These are phyloP conservation scores for Acorus calamus DNA, from an alignment of 106 monocot species.

Conservation along the genomic window DNA sequence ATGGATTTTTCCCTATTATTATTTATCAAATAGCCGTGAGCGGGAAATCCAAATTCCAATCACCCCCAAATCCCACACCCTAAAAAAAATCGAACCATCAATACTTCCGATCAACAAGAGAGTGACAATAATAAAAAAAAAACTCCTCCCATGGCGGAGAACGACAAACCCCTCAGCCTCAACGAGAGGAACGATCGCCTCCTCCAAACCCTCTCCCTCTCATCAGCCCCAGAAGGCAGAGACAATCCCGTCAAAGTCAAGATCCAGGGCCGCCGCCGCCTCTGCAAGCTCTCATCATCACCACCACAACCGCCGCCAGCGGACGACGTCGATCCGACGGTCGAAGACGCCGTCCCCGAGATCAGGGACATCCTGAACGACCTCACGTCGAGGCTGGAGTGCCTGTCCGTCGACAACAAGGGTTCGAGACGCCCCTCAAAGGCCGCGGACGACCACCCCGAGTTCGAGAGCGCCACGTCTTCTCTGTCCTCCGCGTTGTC, in stretches of 20 bases:
- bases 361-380: conserved; percentile 63
- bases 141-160: conserved; percentile 11
- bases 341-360: background rate
- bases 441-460: conserved; percentile 3
- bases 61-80: too few species aligned
- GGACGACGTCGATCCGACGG: background rate
- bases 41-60: too few species aligned
- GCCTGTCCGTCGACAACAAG: conserved; percentile 61
- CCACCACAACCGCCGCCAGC: conserved; percentile 4
- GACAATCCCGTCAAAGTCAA: conserved; percentile 33
- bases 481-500: conserved; percentile 19
- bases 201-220: conserved; percentile 13
- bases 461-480: conserved; percentile 41
- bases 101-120: too few species aligned
- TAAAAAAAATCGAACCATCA: too few species aligned
- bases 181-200: conserved; percentile 58
- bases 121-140: too few species aligned
- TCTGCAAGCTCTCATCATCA: conserved; percentile 56
- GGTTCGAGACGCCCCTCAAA: conserved; percentile 12
- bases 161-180: conserved; percentile 69
- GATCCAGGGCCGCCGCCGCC: conserved; percentile 75
- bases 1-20: too few species aligned
- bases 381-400: conserved; percentile 54
- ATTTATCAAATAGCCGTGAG: too few species aligned
- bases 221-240: conserved; percentile 23